Evolutionary conservation across 129 eudicot species (phyloP), one percentile per base, ranked within the genome.

Genomic region (Calendula officinalis): DNA sequence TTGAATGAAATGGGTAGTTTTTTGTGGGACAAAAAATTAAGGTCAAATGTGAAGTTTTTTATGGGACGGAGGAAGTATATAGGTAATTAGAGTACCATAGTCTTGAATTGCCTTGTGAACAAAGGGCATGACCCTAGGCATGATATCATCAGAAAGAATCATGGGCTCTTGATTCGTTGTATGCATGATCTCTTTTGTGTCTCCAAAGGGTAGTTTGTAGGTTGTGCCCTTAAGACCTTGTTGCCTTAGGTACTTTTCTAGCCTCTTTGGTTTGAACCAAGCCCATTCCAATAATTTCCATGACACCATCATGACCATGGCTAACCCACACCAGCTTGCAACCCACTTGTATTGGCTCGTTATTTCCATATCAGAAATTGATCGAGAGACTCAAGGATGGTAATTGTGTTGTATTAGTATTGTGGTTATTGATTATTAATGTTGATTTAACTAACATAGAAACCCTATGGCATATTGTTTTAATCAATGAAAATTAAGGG

Each of bases 261-360:
- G 53, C 78, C 63, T 73, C 38, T 49, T 73, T 27, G 78, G 78
- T 38, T 60, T 73, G 22, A 73, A n/a, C 78, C 78, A 73, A 42
- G 44, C 67, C 54, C 66, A 66, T 17, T 73, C 71, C 47, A 73
- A 65, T 46, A 73, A 5, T 58, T 67, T 73, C 78, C 78, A 73
- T 27, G 66, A 46, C n/a, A 65, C 73, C 51, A 32, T 30, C 72
- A 51, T 60, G 4, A 43, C 78, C 71, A 62, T 47, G 35, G 59
- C 59, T 41, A 54, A 69, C 64, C 66, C 72, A 42, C 72, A 64
- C 50, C 67, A 70, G 50, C 43, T 70, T 49, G 60, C 67, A 22
- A 69, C 60, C 75, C 75, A 69, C 60, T 12, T 38, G 41, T 17
- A 70, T 60, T 59, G 52, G 30, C 67, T 49, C 8, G 39, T 59